Base-by-base conservation (phyloP, 148 eudicot species). In the Arctostaphylos glauca region DNA sequence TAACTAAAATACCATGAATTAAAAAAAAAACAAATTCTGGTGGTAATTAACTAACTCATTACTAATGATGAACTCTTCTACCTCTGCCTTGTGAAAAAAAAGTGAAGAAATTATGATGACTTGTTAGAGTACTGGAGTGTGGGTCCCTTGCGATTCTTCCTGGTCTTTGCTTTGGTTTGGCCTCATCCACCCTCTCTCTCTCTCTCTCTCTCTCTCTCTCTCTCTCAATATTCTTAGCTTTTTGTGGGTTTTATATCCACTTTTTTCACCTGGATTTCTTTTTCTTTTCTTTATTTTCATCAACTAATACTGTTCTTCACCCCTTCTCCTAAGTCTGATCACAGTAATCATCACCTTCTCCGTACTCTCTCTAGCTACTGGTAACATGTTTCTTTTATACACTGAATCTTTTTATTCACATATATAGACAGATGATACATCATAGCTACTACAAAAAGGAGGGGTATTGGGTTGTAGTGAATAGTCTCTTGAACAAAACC, bases 281-380 rank as follows among this genome's bases (percentile, higher is more conserved):
- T 77, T 59, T 16, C 19, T 68, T 74, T 9, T 16, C 19, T 68
- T 74, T 5, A 72, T 71, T 81, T 74, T 84, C 18, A 6, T 76
- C 23, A 66, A 47, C 14, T 55, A 16, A 60, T 54, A 19, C 21
- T 53, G 53, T 13, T 72, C 56, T 55, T 21, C 58, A 15, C 50
- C 13, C 67, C 38, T 31, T 59, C 56, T 52, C 21, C 25, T 16
- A 31, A 56, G 83, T 86, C 91, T 87, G 89, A 31, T 87, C 84
- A 86, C 74, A 82, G 85, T 60, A 89, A 89, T 87, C 81, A 89
- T 89, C 85, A 89, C 85, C 68, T 81, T 67, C 84, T 77, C 83
- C 58, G 74, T 83, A 59, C 83, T n/a, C 78, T 79, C 84, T 78
- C 80, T 81, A 19, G 6, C 82, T 43, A 47, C 82, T 81, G 83